phyloP scores from a whole-genome alignment of 306 rosid genomes.

The Quercus wislizeni region DNA sequence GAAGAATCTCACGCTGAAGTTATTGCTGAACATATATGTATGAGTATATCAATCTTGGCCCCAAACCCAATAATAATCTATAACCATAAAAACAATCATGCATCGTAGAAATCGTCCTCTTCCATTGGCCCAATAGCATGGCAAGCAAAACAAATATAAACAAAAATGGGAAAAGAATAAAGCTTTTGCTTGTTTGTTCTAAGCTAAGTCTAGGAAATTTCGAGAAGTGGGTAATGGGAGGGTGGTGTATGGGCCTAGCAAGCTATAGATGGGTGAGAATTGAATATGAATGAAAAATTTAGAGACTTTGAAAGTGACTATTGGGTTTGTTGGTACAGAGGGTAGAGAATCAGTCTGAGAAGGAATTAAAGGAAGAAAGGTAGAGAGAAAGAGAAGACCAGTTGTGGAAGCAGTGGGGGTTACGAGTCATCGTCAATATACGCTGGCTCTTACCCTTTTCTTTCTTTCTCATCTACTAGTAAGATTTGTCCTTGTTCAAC shows the following conservation, averaged over 20 bases:
- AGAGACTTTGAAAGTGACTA: neutral
- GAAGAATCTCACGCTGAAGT: constrained; percentile 17
- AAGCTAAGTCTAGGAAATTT: neutral
- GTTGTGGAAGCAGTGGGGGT: neutral
- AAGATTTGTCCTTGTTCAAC: neutral
- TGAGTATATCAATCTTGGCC: too few species aligned
- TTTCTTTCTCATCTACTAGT: too few species aligned
- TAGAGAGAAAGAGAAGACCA: neutral
- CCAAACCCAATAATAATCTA: neutral
- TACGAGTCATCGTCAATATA: neutral
- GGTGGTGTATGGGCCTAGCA: neutral
- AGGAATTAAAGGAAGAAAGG: neutral
- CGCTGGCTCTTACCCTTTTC: neutral
- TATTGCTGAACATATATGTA: constrained; percentile 1
- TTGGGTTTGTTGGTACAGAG: neutral
- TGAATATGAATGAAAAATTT: neutral
- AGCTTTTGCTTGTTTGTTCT: neutral
- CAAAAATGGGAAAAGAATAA: neutral
- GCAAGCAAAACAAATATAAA: neutral
- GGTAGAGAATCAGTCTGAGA: too few species aligned
- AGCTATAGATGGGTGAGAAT: neutral
- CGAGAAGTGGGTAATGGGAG: neutral
- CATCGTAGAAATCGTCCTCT: neutral
- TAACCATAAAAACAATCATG: neutral
- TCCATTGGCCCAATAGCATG: neutral